Evolutionary conservation across 1,284 basidiomycete genomes (phyloP), one percentile per base, ranked within the genome.

Genomic region (Agroathelia rolfsii): DNA sequence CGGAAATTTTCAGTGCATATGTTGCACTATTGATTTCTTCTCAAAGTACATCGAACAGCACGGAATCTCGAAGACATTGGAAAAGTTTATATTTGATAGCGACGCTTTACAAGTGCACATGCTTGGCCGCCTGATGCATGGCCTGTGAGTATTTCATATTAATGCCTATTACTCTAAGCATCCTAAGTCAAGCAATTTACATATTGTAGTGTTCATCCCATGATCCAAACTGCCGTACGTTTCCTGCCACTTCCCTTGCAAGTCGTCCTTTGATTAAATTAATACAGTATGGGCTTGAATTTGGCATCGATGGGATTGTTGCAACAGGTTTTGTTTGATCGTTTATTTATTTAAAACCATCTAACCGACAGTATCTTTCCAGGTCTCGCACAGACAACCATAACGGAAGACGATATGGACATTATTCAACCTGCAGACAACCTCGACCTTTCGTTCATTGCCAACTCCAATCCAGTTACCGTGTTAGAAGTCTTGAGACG

Each of bases 211-310:
- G 35, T 68, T 3, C 70, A 84, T 50, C 76, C 77, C 0, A 55
- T 77, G 32, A 81, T 84, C 25, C 73, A 78, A 45, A 53, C 69
- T 19, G 79, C 78, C 24, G 72, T 76, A 50, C 36, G 67, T 57
- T 57, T n/a, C n/a, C n/a, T n/a, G 10, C 22, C 30, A 14, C 12
- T 23, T 13, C 20, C n/a, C n/a, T n/a, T 25, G 17, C 10, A 29
- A 10, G 13, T 32, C 28, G 27, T 13, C 14, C 3, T 25, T 30
- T 31, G 18, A 15, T 16, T 19, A 8, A 20, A 15, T 24, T 13
- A 22, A 15, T 31, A 7, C 39, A 75, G 61, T 76, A 76, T 41
- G 77, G 69, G 3, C 49, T 67, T 3, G 77, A 81, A 42, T 80
- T 82, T 41, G 59, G 60, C 0, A 69, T 67, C 38, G 59, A 65